Evolutionary conservation across 2,329 filamentous ascomycete species (phyloP).

Genomic region (Epicoccum nigrum): DNA sequence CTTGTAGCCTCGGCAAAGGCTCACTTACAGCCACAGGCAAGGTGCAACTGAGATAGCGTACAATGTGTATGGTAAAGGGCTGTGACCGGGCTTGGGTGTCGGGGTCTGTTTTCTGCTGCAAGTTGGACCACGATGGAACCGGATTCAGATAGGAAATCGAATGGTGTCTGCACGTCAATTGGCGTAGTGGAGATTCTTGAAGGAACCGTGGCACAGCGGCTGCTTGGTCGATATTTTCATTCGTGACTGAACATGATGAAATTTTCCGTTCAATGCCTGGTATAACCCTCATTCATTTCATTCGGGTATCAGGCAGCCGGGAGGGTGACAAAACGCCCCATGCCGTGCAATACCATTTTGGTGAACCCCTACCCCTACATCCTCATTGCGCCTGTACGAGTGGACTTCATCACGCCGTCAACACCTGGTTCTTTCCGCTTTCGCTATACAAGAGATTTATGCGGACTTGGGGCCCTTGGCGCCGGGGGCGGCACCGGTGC

Average conservation of each 20-base stretch:
- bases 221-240: constrained; percentile 39
- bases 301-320: constrained; percentile 41
- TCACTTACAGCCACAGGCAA: too few species aligned
- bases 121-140: background rate
- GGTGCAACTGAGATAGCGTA: too few species aligned
- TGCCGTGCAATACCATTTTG: constrained; percentile 47
- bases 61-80: too few species aligned
- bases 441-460: constrained; percentile 29
- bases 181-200: constrained; percentile 3
- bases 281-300: constrained; percentile 39
- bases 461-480: constrained; percentile 66
- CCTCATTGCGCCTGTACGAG: constrained; percentile 37
- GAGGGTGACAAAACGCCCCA: constrained; percentile 47
- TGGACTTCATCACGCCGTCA: constrained; percentile 35
- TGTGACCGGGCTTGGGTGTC: too few species aligned
- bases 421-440: constrained; percentile 22
- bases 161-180: background rate
- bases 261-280: constrained; percentile 48
- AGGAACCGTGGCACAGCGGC: constrained; percentile 19
- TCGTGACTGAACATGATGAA: constrained; percentile 49
- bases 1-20: too few species aligned
- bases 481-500: constrained; percentile 83
- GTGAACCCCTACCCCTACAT: constrained; percentile 42
- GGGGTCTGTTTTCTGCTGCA: background rate
- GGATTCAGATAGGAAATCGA: background rate